Evolutionary conservation across 2,329 filamentous ascomycete species (phyloP), one percentile per base, ranked within the genome.

Genomic region (Nigrospora osmanthi): DNA sequence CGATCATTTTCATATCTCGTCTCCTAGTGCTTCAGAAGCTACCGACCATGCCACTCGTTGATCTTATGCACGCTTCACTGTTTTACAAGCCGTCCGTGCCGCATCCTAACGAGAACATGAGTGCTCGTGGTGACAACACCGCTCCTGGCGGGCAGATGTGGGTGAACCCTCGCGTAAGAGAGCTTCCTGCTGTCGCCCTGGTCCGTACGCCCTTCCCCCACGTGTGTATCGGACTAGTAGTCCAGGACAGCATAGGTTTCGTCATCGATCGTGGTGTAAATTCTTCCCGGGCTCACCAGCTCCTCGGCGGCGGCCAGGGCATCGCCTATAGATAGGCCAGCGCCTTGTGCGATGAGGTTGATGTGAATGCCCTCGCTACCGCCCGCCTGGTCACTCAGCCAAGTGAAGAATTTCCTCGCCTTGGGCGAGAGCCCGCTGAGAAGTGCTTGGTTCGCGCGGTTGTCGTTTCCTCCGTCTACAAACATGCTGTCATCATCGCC

Each of bases 191-290:
- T 6, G 14, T 14, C 13, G 4, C 11, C 4, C 28, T 3, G 15
- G 35, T 36, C 12, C 13, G 13, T 23, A 11, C n/a, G 16, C 9
- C 34, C 6, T 2, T 12, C 4, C 34, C 34, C 23, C 7, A 28
- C 7, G 23, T 10, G 9, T 28, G 9, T 28, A 7, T 10, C 7
- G 23, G 23, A 28, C 23, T 28, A 28, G 9, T 28, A 79, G 47
- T 94, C 87, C 49, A 96, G 70, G 51, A 95, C 72, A 37, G 89
- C 88, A 84, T 87, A 97, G 1, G 91, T 97, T 65, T 87, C 78
- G 58, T 97, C 91, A 66, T 97, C 89, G 7, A 95, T 77, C 11
- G 94, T 98, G 28, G 89, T 88, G 68, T 89, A 98, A 52, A 95
- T 87, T 55, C 88, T 61, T 30, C 89, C 88, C 45, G 79, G 68